These are phyloP conservation scores for Obelidium mucronatum DNA, from an alignment of 192 early-diverging fungal genomes.

Conservation along the genomic window DNA sequence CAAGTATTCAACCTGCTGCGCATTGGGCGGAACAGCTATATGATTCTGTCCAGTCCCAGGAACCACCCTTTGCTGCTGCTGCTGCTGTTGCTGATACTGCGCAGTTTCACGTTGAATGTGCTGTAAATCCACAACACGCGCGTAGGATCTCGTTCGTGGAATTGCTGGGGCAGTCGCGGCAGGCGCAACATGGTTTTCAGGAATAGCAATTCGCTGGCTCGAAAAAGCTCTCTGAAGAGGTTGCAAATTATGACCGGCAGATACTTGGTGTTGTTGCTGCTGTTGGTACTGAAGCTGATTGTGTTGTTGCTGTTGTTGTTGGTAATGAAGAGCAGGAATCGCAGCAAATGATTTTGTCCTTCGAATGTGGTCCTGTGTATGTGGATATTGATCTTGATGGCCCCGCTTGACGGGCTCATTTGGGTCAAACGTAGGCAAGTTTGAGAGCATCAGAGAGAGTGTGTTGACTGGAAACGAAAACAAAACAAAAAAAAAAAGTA, in stretches of 20 bases:
- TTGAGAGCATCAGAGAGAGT: constrained; percentile 15
- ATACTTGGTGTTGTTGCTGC: constrained; percentile 8
- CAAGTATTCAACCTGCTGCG: constrained; percentile 15
- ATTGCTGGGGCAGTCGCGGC: background rate
- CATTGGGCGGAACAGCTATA: background rate
- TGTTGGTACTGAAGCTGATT: constrained; percentile 5
- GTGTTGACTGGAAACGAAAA: constrained; percentile 17
- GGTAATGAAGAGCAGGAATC: background rate
- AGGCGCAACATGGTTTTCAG: background rate
- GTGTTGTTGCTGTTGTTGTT: background rate
- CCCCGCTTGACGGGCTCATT: background rate
- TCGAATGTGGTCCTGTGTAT: constrained; percentile 18
- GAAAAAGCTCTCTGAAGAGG: constrained; percentile 1
- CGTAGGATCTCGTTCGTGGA: constrained; percentile 7
- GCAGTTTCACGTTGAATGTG: background rate
- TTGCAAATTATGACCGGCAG: background rate
- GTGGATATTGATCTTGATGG: background rate
- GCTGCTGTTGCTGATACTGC: constrained; percentile 1
- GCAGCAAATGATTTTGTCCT: constrained; percentile 13
- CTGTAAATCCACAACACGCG: constrained; percentile 18
- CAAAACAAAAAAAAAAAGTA: background rate
- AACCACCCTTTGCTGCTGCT: constrained; percentile 11
- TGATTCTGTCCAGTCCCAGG: too few relatives aligned
- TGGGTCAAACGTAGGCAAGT: constrained; percentile 18
- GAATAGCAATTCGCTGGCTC: background rate